Percentiles rank a stretch among this genome's conserved stretches.
phyloP scores from a whole-genome alignment of 2,329 filamentous ascomycete genomes.

The Hypoxylon sp. region DNA sequence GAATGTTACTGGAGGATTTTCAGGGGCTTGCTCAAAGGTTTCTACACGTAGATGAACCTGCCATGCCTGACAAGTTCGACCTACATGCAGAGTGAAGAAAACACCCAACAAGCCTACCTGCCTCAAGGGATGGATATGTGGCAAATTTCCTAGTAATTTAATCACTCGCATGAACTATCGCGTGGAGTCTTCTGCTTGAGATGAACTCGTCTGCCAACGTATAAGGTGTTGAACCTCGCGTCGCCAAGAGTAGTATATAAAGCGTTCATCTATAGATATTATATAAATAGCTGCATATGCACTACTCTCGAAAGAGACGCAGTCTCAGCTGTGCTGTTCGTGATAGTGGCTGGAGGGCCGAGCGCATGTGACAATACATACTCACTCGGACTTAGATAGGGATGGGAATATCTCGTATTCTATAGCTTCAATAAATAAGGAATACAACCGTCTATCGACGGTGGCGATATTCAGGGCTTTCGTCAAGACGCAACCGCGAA shows the following conservation, averaged over 20 bases:
- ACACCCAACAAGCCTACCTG: too few relatives aligned
- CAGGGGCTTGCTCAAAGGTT: too few relatives aligned
- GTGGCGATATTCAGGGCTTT: not conserved
- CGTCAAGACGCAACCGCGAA: not conserved
- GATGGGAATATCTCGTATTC: not conserved
- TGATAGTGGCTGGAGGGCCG: not conserved
- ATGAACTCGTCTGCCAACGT: too few relatives aligned
- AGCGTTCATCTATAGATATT: not conserved
- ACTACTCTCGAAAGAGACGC: not conserved
- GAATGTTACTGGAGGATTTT: not conserved
- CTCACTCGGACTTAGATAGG: not conserved
- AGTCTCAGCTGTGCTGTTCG: not conserved
- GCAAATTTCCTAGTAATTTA: too few relatives aligned
- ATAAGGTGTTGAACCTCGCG: too few relatives aligned
- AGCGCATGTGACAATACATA: not conserved
- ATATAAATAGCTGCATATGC: not conserved
- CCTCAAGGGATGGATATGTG: too few relatives aligned
- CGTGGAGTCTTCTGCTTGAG: too few relatives aligned
- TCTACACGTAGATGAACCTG: too few relatives aligned
- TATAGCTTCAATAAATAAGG: not conserved
- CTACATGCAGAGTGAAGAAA: too few relatives aligned
- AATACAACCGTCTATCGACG: not conserved
- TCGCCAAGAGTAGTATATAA: too few relatives aligned
- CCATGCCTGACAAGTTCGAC: too few relatives aligned
- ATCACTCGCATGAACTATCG: too few relatives aligned